Evolutionary conservation across 2,329 filamentous ascomycete species (phyloP), one percentile per base, ranked within the genome.

Genomic region (Colletotrichum lupini): DNA sequence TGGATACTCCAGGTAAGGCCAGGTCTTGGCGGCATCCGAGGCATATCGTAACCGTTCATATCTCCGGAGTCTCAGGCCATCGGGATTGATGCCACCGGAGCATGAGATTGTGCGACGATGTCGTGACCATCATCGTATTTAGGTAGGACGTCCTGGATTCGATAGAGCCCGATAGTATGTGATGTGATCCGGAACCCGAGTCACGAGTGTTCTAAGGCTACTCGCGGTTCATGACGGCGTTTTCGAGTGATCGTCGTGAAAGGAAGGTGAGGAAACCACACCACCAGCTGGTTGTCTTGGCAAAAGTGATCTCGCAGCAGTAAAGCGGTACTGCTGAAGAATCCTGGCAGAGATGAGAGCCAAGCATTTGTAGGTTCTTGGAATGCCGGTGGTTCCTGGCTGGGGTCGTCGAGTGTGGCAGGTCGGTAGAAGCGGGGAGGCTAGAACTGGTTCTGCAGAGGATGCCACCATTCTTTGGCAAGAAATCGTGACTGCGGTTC

Each of bases 311-410:
- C 30, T 37, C 57, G 46, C 32, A 70, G 55, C 30, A 22, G 30
- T 26, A 19, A 28, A 7, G 35, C n/a, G n/a, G n/a, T 5, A 12
- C 55, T 59, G 14, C 16, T 22, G 16, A 49, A 53, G 37, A 62
- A 12, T 26, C 30, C 16, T 32, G 37, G 22, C 35, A 46, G 7
- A 26, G 19, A 32, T 19, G 19, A 16, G 4, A 30, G 52, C 65
- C 65, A 72, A 68, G 65, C 12, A n/a, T 55, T 53, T 49, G n/a
- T 26, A 52, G 24, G 16, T 3, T 35, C 14, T 3, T 49, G 55
- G 46, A 67, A 42, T 72, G 28, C 30, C 56, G 67, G 53, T n/a
- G n/a, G 49, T 59, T 60, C 49, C 60, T 56, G 60, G 46, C 26
- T 42, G 30, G n/a, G 28, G 7, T 28, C 5, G 22, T 19, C 35